Evolutionary conservation across 75 land plant species (phyloP), one percentile per base, ranked within the genome.

Genomic region (Gnetum montanum): DNA sequence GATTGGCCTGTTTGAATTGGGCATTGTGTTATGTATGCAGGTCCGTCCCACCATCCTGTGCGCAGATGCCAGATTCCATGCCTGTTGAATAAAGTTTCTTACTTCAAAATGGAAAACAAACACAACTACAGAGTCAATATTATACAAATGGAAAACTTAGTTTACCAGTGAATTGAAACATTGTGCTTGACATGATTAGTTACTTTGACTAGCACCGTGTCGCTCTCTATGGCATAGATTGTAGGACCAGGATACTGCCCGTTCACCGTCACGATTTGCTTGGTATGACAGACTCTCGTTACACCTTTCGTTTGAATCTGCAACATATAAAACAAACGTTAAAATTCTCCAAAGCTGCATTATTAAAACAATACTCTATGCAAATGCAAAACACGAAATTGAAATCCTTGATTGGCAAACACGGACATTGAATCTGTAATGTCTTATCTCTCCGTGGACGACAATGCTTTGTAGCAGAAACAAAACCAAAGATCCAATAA

Each of bases 11-110:
- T 80, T 20, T 36, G 72, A 6, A 89, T 82, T 1, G 95, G 91
- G 49, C 95, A 89, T 34, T 89, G 95, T 25, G 95, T 89, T 7
- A 73, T 59, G 26, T 67, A 74, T 4, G 25, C 48, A 19, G 95
- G 82, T 25, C 95, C 95, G 36, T 89, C 95, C 7, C 77, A 74
- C 95, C 95, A 89, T 1, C 51, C 66, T 30, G 74, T 81, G n/a
- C 67, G 44, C 2, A 50, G 24, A 44, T 89, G 95, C 20, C 70
- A 66, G n/a, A 89, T 49, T 8, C 95, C 95, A 47, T 85, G 90
- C 90, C 94, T 84, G 67, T n/a, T n/a, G n/a, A n/a, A n/a, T n/a
- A n/a, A n/a, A n/a, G n/a, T n/a, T n/a, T n/a, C n/a, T n/a, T n/a
- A n/a, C n/a, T n/a, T n/a, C n/a, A n/a, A n/a, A n/a, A n/a, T n/a